Evolutionary conservation across 352 stramenopile species (phyloP).

Genomic region (Peronospora belbahrii): DNA sequence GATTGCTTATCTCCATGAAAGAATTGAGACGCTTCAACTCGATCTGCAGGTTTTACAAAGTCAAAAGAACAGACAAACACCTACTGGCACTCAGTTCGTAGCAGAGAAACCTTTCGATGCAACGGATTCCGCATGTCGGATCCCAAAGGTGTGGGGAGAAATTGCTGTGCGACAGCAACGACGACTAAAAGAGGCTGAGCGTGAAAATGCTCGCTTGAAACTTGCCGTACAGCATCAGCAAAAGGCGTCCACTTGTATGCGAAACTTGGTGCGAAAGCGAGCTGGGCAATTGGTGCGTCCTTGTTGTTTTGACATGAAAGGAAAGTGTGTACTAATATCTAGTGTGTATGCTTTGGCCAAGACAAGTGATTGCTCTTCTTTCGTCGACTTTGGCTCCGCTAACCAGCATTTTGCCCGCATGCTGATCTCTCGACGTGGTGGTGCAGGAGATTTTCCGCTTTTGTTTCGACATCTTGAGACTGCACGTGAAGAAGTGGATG

Average conservation of each 20-base stretch:
- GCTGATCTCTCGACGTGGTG: constrained; percentile 15
- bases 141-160: constrained; percentile 24
- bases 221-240: constrained; percentile 32
- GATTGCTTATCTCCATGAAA: constrained; percentile 54
- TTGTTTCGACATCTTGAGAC: constrained; percentile 27
- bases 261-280: constrained; percentile 19
- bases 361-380: constrained; percentile 22
- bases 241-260: constrained; percentile 16
- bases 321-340: background rate
- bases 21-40: constrained; percentile 50
- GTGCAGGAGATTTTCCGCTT: constrained; percentile 20
- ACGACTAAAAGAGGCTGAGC: constrained; percentile 27
- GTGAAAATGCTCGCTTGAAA: constrained; percentile 37
- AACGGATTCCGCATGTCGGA: constrained; percentile 5
- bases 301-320: background rate
- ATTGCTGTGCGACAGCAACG: constrained; percentile 28
- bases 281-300: constrained; percentile 16
- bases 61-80: constrained; percentile 14
- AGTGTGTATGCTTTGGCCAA: constrained; percentile 7
- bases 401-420: constrained; percentile 13
- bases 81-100: background rate
- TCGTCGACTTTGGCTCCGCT: constrained; percentile 15
- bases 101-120: background rate
- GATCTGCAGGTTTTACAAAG: constrained; percentile 40
- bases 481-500: constrained; percentile 23